Conservation (phyloP, 805 yeast species). For the Yarrowia alimentaria region DNA sequence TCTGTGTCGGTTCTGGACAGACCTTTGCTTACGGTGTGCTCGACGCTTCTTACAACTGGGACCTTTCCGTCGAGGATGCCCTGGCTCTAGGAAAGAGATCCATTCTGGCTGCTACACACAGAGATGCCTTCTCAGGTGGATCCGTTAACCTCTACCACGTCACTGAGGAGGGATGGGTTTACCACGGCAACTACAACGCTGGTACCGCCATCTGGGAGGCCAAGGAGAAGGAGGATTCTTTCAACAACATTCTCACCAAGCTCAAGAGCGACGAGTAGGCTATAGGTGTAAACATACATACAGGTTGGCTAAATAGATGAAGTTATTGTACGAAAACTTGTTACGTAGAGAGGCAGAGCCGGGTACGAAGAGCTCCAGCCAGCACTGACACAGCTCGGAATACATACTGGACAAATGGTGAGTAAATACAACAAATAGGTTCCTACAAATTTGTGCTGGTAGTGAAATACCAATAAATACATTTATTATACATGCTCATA, state of each 20-base stretch:
- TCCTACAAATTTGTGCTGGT: too few species aligned
- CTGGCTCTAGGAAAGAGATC: conserved; percentile 91
- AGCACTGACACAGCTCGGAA: too few species aligned
- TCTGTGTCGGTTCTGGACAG: conserved; percentile 98
- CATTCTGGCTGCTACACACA: conserved; percentile 94
- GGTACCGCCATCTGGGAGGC: conserved; percentile 89
- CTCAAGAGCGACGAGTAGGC: conserved; percentile 16
- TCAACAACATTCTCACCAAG: conserved; percentile 60
- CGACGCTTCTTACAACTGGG: conserved; percentile 91
- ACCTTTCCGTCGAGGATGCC: conserved; percentile 88
- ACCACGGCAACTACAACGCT: conserved; percentile 92
- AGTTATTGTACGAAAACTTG: neutral
- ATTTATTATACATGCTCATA: conserved; percentile 22
- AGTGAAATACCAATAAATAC: conserved; percentile 24
- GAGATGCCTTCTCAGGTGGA: conserved; percentile 98
- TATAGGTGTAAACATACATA: conserved; percentile 4
- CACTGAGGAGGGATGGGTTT: conserved; percentile 90
- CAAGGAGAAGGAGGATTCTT: conserved; percentile 83
- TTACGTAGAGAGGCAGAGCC: neutral
- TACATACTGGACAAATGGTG: too few species aligned
- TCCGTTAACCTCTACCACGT: conserved; percentile 91
- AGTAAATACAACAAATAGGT: too few species aligned
- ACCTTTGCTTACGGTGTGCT: conserved; percentile 98
- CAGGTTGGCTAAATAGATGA: conserved; percentile 23
- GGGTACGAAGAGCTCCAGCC: too few species aligned